Evolutionary conservation across 2,329 filamentous ascomycete genomes (phyloP).

Genomic region (Ophiocordyceps camponoti-saundersi): DNA sequence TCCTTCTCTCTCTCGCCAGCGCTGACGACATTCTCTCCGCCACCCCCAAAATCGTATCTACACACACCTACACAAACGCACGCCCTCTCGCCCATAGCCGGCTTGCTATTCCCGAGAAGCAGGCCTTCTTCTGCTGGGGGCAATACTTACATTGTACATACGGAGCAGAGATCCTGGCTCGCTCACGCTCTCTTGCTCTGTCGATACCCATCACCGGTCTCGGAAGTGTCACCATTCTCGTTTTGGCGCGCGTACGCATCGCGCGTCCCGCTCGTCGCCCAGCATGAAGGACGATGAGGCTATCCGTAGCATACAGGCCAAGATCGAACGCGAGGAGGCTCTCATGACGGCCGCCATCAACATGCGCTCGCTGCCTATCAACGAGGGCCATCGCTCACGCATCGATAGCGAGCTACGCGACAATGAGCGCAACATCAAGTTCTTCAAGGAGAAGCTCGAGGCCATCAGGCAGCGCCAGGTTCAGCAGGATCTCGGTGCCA

Average conservation of each 20-base stretch:
- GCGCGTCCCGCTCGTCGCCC: conserved; percentile 18
- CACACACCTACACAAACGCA: conserved; percentile 4
- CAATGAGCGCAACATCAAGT: conserved; percentile 81
- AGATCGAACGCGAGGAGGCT: conserved; percentile 95
- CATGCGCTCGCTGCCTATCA: conserved; percentile 93
- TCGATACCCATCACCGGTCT: too few relatives aligned
- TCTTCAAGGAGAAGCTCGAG: conserved; percentile 81
- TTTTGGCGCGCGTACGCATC: neutral
- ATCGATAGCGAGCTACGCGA: conserved; percentile 91
- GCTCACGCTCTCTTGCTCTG: too few relatives aligned
- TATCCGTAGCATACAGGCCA: conserved; percentile 71
- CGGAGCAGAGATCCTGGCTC: neutral
- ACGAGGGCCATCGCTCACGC: conserved; percentile 75
- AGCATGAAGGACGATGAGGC: conserved; percentile 48
- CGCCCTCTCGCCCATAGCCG: conserved; percentile 2
- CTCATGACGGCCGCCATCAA: conserved; percentile 86
- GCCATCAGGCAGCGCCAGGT: conserved; percentile 74
- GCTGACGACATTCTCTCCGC: conserved; percentile 19
- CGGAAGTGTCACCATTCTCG: too few relatives aligned
- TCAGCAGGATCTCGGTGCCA: conserved; percentile 46
- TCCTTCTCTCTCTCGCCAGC: conserved; percentile 4
- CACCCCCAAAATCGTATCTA: conserved; percentile 4
- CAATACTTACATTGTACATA: too few relatives aligned
- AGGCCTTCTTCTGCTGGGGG: too few relatives aligned
- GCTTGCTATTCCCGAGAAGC: conserved; percentile 2